Conservation (phyloP, 2,329 filamentous ascomycete species). For the Ophiostoma pallidulum region DNA sequence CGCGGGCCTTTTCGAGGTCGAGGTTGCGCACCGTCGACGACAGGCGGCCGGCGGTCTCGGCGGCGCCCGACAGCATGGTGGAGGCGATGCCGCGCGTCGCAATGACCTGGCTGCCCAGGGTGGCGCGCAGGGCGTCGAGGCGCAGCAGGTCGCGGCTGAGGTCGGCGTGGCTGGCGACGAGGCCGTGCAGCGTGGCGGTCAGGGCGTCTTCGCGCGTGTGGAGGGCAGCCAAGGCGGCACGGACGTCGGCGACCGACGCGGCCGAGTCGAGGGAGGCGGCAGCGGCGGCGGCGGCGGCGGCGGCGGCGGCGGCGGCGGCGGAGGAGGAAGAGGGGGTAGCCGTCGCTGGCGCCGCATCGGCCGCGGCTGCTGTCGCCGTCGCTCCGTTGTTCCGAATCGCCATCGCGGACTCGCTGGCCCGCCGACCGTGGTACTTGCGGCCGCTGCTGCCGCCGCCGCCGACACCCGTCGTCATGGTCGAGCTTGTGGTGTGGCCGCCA, state of each 20-base stretch:
- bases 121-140: constrained; percentile 79
- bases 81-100: constrained; percentile 75
- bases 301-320: neutral
- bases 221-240: constrained; percentile 63
- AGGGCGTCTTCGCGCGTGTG: constrained; percentile 67
- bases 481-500: constrained; percentile 1
- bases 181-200: constrained; percentile 61
- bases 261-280: constrained; percentile 51
- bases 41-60: constrained; percentile 74
- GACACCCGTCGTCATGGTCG: constrained; percentile 2
- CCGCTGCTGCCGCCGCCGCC: constrained; percentile 2
- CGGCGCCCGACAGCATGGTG: constrained; percentile 81
- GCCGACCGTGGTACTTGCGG: constrained; percentile 4
- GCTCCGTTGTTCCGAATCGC: neutral
- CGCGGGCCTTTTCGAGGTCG: constrained; percentile 82
- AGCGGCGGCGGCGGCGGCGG: neutral
- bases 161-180: constrained; percentile 76
- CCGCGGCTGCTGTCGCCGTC: neutral
- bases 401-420: constrained; percentile 1
- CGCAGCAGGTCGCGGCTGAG: constrained; percentile 78
- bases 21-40: constrained; percentile 79
- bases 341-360: neutral
- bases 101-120: constrained; percentile 78
- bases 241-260: constrained; percentile 68
- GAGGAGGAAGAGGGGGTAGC: neutral